Evolutionary conservation across 177 flowering plant genomes (phyloP).

Genomic region (Tripterygium wilfordii): DNA sequence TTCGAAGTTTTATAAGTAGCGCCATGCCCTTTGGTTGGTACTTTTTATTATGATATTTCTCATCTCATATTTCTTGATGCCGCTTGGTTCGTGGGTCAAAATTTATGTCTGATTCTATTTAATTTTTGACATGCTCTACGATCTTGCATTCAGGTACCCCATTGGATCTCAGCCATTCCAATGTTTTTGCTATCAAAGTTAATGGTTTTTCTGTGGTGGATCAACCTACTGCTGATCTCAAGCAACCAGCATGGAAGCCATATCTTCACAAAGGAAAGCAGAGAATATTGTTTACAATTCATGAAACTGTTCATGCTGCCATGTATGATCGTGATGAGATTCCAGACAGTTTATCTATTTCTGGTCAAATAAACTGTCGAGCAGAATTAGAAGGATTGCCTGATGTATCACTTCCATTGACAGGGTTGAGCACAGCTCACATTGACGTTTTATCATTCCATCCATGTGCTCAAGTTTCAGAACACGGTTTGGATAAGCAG

Average conservation of each 20-base stretch:
- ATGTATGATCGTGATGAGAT: constrained; percentile 97
- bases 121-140: constrained; percentile 3
- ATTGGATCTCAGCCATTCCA: constrained; percentile 75
- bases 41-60: constrained; percentile 47
- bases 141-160: constrained; percentile 63
- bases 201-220: constrained; percentile 84
- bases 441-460: constrained; percentile 82
- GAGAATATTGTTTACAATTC: constrained; percentile 66
- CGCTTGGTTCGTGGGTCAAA: constrained; percentile 1
- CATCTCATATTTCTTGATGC: constrained; percentile 19
- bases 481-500: constrained; percentile 81
- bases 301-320: constrained; percentile 84
- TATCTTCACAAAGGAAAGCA: constrained; percentile 92
- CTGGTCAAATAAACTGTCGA: constrained; percentile 94
- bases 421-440: constrained; percentile 57
- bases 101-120: constrained; percentile 8
- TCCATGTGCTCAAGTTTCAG: constrained; percentile 96
- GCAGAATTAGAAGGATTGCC: constrained; percentile 97
- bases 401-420: constrained; percentile 84
- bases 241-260: constrained; percentile 99
- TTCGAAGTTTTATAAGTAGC: constrained; percentile 69
- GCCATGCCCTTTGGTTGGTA: constrained; percentile 99
- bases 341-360: constrained; percentile 72
- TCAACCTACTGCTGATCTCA: constrained; percentile 70
- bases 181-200: constrained; percentile 56